Conservation (phyloP, 495 filamentous ascomycete species). For the Apiosordaria backusii region DNA sequence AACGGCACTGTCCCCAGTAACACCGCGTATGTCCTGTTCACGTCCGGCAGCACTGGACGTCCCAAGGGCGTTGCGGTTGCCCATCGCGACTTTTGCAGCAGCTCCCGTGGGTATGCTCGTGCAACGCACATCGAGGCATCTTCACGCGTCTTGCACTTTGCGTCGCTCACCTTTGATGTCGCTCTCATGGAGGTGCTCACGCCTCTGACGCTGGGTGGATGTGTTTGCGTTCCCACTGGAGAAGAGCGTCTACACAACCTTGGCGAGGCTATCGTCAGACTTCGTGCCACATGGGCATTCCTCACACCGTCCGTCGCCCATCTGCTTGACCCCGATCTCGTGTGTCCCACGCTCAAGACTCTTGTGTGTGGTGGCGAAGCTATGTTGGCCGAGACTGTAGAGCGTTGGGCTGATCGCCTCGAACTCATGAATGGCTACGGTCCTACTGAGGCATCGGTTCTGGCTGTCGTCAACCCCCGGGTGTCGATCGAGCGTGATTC, state of each 20-base stretch:
- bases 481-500: slow-evolving; percentile 14
- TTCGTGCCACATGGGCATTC: slow-evolving; percentile 24
- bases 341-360: slow-evolving; percentile 27
- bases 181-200: slow-evolving; percentile 55
- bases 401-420: slow-evolving; percentile 52
- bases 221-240: slow-evolving; percentile 58
- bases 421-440: slow-evolving; percentile 58
- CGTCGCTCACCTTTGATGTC: slow-evolving; percentile 58
- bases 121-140: slow-evolving; percentile 11
- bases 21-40: slow-evolving; percentile 52
- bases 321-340: slow-evolving; percentile 26
- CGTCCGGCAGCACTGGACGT: slow-evolving; percentile 56
- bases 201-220: slow-evolving; percentile 57
- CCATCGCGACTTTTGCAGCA: slow-evolving; percentile 36
- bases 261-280: slow-evolving; percentile 24
- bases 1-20: slow-evolving; percentile 13
- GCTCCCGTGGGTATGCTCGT: slow-evolving; percentile 32
- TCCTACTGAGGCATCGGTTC: slow-evolving; percentile 36
- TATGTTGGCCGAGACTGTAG: slow-evolving; percentile 32
- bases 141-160: slow-evolving; percentile 53
- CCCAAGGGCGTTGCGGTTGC: slow-evolving; percentile 45
- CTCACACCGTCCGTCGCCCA: slow-evolving; percentile 27
- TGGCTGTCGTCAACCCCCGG: slow-evolving; percentile 20
- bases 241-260: slow-evolving; percentile 44
- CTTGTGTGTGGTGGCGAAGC: slow-evolving; percentile 33